Base-by-base conservation (phyloP, 768 basidiomycete genomes). In the Trametes villosa region DNA sequence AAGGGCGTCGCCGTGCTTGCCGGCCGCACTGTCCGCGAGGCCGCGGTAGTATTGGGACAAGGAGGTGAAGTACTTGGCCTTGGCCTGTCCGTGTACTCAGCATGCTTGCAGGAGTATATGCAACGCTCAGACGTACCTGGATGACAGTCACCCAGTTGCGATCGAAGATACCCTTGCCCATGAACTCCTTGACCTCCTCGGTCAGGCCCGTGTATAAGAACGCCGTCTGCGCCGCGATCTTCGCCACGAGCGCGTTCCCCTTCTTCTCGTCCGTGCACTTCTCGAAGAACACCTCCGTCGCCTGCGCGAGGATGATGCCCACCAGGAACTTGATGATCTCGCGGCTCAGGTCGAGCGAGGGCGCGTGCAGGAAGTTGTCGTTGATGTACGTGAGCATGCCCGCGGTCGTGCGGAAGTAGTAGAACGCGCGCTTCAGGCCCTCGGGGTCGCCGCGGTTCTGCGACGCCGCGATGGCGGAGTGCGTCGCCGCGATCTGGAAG, bases 371-470 rank as follows among this genome's bases (percentile, higher is more conserved):
- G 74, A 99, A 99, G 83, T 99, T 98, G 75, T 99, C 97, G 77
- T 98, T 98, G 79, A 99, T 95, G 73, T 98, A 99, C 7, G 88
- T 94, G 70, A 98, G 86, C 94, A 99, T 97, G 20, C 97, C 97
- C 2, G 96, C 93, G 41, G 91, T 88, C 12, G 91, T 86, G 18
- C 90, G 81, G 68, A 94, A 92, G 76, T 94, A 96, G 76, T 93
- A 86, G 78, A 97, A 99, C 0, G 96, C 86, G 33, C 94, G 86
- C 75, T 97, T 98, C 68, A 94, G 75, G 20, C 96, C 95, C 73
- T 98, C 94, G 1, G 94, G 92, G 55, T 94, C 91, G 0, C 89
- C 87, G 53, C 94, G 83, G 70, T 87, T 91, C 77, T 96, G 92
- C 0, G 90, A 83, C 0, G 90, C 74, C 12, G 95, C 95, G 68